A percentile compares a stretch with the other conserved stretches of the same genome.
phyloP scores from a whole-genome alignment of 495 filamentous ascomycete genomes.

The Diplogelasinospora grovesii region DNA sequence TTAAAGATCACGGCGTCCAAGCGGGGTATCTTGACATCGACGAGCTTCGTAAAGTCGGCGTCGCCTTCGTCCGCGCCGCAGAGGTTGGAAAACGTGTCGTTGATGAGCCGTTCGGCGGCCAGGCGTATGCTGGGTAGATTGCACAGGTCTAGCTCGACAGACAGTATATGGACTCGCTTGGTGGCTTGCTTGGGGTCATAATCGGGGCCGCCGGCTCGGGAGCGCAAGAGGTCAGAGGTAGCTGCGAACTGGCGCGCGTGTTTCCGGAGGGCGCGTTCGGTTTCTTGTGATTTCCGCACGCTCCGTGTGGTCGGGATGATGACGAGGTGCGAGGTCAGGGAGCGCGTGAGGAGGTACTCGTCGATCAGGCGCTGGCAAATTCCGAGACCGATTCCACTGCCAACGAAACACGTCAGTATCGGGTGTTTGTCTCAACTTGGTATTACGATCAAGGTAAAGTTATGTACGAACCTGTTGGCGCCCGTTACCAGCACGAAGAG shows the following conservation, averaged over 20 bases:
- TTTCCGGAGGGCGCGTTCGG: conserved; percentile 45
- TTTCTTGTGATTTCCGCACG: conserved; percentile 51
- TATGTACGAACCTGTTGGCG: conserved; percentile 55
- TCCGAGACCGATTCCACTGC: conserved; percentile 82
- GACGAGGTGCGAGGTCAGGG: conserved; percentile 53
- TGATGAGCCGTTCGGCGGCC: conserved; percentile 41
- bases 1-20: conserved; percentile 80
- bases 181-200: conserved; percentile 40
- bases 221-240: conserved; percentile 28
- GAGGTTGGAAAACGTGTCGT: conserved; percentile 42
- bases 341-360: conserved; percentile 71
- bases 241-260: conserved; percentile 43
- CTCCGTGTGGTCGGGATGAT: conserved; percentile 63
- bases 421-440: too few relatives aligned
- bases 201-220: conserved; percentile 32
- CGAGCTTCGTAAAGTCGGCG: conserved; percentile 31
- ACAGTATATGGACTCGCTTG: conserved; percentile 47
- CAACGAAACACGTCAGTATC: conserved; percentile 9
- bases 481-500: conserved; percentile 60
- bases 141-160: conserved; percentile 52
- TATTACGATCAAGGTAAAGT: conserved; percentile 1
- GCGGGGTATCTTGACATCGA: conserved; percentile 51
- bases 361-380: conserved; percentile 83
- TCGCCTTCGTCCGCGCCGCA: conserved; percentile 13
- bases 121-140: conserved; percentile 42